Percentiles rank a stretch among this genome's conserved stretches.
These are phyloP conservation scores for Haplosporangium gracile DNA, from an alignment of 192 early-diverging fungal species.

Conservation along the genomic window DNA sequence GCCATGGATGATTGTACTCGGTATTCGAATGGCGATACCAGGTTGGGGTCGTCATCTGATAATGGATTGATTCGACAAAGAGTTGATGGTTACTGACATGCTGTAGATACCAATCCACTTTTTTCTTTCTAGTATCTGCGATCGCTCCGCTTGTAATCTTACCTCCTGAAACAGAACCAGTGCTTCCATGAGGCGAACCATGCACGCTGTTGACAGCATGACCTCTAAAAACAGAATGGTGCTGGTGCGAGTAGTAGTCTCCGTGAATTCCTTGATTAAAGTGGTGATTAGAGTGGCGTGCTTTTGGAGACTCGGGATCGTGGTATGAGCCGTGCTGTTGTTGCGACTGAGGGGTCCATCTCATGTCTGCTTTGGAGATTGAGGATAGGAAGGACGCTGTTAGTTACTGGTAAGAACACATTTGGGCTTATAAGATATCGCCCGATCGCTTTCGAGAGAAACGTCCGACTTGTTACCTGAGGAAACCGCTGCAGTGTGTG, in stretches of 20 bases:
- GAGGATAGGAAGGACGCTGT: background rate
- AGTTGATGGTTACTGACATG: background rate
- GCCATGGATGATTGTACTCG: conserved; percentile 41
- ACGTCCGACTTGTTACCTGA: conserved; percentile 22
- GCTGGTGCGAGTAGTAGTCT: conserved; percentile 49
- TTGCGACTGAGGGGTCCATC: conserved; percentile 46
- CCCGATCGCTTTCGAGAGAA: background rate
- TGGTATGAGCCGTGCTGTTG: conserved; percentile 42
- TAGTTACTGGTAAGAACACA: background rate
- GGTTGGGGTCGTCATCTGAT: conserved; percentile 46
- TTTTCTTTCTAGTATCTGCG: background rate
- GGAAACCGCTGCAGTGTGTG: conserved; percentile 27
- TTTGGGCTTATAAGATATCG: background rate
- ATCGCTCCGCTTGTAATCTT: background rate
- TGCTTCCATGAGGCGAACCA: conserved; percentile 52
- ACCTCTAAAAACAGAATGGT: conserved; percentile 32
- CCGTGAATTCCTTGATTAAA: conserved; percentile 43
- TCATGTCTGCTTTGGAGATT: conserved; percentile 23
- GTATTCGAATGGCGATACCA: conserved; percentile 51
- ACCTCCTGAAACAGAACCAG: conserved; percentile 52
- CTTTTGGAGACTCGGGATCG: conserved; percentile 38
- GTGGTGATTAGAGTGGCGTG: conserved; percentile 33
- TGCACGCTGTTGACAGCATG: conserved; percentile 48
- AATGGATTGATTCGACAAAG: background rate
- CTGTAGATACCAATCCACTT: background rate